Evolutionary conservation across 2,329 filamentous ascomycete genomes (phyloP), one percentile per base, ranked within the genome.

Genomic region (Epichloe gansuensis): DNA sequence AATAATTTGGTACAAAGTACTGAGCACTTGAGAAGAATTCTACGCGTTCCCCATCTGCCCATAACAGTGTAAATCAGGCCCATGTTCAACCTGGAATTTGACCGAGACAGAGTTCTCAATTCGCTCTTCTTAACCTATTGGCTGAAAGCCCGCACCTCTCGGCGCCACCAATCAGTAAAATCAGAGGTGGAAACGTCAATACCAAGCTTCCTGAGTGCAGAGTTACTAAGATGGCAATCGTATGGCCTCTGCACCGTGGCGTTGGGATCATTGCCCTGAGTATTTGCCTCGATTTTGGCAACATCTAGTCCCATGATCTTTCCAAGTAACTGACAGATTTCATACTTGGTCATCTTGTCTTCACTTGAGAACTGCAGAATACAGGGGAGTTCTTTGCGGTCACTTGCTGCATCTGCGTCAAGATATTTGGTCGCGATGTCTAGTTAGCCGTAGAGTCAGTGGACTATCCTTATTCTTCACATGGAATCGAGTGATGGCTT

Each of bases 351-450:
- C 74, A 84, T 86, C 57, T 75, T 79, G 59, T 95, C 87, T 67
- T 95, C 88, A 45, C 87, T 89, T 3, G 85, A 87, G 69, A 95
- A 95, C 51, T 96, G 89, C 17, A 95, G 74, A 43, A 89, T 78
- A 31, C 64, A 71, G 0, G 89, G 89, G 40, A 95, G 69, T 15
- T 71, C 63, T 11, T 71, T 65, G 49, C 74, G 69, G 39, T 77
- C 71, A 45, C 72, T 61, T 8, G 72, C 67, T 4, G 64, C 66
- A 50, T 71, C 61, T 12, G 72, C 67, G 4, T 64, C 67, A 51
- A 85, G 71, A 61, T 90, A 93, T 61, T 85, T 82, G 55, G 73
- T 74, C 2, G 85, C 80, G 47, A 93, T 72, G 59, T 94, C 87
- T 82, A 53, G 8, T 27, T 2, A 34, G 35, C 8, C 39, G 5